Conservation (phyloP, 2,329 filamentous ascomycete species). For the Dendryphion nanum region DNA sequence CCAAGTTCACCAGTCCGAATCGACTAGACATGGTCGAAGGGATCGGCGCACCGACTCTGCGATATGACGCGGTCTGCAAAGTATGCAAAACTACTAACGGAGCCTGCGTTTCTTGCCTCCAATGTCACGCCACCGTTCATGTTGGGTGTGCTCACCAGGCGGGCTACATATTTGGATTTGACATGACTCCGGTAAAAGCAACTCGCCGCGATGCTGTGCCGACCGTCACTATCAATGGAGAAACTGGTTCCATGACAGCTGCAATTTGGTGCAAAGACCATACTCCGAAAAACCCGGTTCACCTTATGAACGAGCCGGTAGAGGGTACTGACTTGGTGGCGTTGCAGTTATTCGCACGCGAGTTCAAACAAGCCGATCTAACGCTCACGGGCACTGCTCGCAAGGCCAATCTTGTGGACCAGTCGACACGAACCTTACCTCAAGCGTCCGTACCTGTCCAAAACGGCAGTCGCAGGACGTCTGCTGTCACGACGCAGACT, state of each 20-base stretch:
- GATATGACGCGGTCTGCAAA: conserved; percentile 78
- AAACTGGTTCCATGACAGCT: conserved; percentile 80
- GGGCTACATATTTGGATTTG: conserved; percentile 83
- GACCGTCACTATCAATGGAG: conserved; percentile 76
- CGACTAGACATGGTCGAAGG: conserved; percentile 85
- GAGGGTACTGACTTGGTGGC: conserved; percentile 72
- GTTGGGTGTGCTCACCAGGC: conserved; percentile 86
- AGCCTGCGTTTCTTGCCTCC: conserved; percentile 81
- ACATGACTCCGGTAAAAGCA: conserved; percentile 84
- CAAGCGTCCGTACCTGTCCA: conserved; percentile 22
- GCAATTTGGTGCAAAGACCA: conserved; percentile 92
- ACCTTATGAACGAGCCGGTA: conserved; percentile 75
- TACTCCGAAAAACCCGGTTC: conserved; percentile 65
- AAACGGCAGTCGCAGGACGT: conserved; percentile 42
- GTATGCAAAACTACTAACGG: conserved; percentile 73
- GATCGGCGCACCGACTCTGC: conserved; percentile 70
- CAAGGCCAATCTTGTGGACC: conserved; percentile 77
- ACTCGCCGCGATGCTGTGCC: conserved; percentile 78
- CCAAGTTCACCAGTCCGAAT: conserved; percentile 85
- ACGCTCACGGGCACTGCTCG: conserved; percentile 87
- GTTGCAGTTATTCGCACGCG: conserved; percentile 81
- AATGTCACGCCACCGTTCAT: conserved; percentile 72
- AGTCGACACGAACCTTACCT: conserved; percentile 55
- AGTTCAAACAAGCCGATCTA: conserved; percentile 92
- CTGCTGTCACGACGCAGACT: conserved; percentile 32